A percentile compares a stretch with the other conserved stretches of the same genome.
These are phyloP conservation scores for Arthroderma sp. DNA, from an alignment of 2,329 filamentous ascomycete genomes.

Conservation along the genomic window DNA sequence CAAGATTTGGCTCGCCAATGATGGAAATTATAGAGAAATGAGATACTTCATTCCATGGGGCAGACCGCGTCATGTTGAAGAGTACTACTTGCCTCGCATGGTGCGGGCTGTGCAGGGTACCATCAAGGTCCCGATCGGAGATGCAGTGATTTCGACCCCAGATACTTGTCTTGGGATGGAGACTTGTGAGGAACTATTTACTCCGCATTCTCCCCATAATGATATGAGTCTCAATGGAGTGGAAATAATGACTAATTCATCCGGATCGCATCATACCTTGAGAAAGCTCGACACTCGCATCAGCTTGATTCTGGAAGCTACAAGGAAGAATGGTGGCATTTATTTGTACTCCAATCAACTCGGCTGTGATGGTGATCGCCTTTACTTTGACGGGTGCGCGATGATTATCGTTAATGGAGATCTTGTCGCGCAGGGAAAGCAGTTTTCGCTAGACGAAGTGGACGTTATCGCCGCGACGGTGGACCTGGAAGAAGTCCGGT, in stretches of 20 bases:
- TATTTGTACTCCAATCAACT: constrained; percentile 46
- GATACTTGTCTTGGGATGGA: constrained; percentile 43
- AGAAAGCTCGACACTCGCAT: constrained; percentile 53
- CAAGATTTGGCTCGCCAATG: constrained; percentile 55
- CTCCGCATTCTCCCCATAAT: constrained; percentile 40
- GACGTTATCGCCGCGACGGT: constrained; percentile 52
- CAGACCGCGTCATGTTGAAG: constrained; percentile 37
- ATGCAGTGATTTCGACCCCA: constrained; percentile 46
- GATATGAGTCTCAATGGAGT: constrained; percentile 52
- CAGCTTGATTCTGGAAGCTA: constrained; percentile 51
- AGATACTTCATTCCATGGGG: constrained; percentile 51
- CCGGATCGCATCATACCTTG: constrained; percentile 38
- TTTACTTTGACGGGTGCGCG: constrained; percentile 47
- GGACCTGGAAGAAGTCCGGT: constrained; percentile 55
- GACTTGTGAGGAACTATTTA: constrained; percentile 46
- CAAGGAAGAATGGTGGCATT: constrained; percentile 26
- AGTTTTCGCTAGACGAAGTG: constrained; percentile 42
- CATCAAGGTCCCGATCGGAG: constrained; percentile 48
- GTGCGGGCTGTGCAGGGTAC: constrained; percentile 44
- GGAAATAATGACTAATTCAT: constrained; percentile 57
- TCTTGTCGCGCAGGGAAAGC: constrained; percentile 16
- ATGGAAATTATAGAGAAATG: constrained; percentile 42
- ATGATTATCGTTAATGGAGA: constrained; percentile 48
- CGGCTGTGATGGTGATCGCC: constrained; percentile 42
- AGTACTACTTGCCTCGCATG: constrained; percentile 48